Percentiles rank a stretch among this genome's conserved stretches.
Evolutionary conservation across 1,284 basidiomycete species (phyloP).

Genomic region (Wallemia hederae): DNA sequence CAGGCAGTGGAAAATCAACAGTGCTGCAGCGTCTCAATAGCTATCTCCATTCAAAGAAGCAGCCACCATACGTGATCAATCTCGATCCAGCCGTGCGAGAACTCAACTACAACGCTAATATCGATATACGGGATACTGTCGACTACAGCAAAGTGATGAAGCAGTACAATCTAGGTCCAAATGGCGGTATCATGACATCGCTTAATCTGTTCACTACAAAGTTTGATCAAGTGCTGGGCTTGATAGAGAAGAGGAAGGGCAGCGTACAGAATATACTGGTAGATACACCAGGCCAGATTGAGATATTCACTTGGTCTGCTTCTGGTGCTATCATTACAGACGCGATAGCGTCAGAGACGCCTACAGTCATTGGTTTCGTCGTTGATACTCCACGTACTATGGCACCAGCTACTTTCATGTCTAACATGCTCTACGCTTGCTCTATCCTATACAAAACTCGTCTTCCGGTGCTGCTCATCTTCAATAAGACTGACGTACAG

Average conservation of each 20-base stretch:
- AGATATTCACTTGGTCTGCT: constrained; percentile 99
- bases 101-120: constrained; percentile 78
- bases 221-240: constrained; percentile 80
- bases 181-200: constrained; percentile 88
- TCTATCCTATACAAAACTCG: constrained; percentile 96
- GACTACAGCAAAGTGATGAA: constrained; percentile 98
- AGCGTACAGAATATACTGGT: constrained; percentile 71
- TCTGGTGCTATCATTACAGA: constrained; percentile 96
- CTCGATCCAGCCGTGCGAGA: constrained; percentile 83
- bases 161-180: constrained; percentile 97
- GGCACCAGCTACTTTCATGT: constrained; percentile 95
- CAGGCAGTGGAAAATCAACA: constrained; percentile 83
- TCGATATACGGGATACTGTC: constrained; percentile 91
- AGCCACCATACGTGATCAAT: constrained; percentile 82
- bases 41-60: constrained; percentile 31
- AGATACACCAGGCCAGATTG: constrained; percentile 96
- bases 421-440: constrained; percentile 98
- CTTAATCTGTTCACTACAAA: constrained; percentile 97
- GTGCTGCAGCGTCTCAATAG: constrained; percentile 82
- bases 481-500: constrained; percentile 81
- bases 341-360: constrained; percentile 73
- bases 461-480: constrained; percentile 85
- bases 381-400: constrained; percentile 90
- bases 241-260: constrained; percentile 71
- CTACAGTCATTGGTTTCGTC: constrained; percentile 82